Evolutionary conservation across 441 rosid genomes (phyloP).

Genomic region (Syzygium syzygioides): DNA sequence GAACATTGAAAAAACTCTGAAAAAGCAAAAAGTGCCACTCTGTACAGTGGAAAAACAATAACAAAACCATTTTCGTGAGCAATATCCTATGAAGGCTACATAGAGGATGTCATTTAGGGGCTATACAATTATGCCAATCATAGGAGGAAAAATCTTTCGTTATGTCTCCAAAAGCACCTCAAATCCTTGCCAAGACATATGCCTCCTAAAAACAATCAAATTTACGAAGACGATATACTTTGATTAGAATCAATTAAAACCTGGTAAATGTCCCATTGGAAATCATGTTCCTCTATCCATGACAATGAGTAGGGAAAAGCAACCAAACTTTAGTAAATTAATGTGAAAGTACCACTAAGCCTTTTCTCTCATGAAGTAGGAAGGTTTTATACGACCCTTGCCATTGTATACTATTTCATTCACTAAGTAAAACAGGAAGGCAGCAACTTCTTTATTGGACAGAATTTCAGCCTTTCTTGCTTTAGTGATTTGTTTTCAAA

Average conservation of each 20-base stretch:
- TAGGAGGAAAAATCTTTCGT: background rate
- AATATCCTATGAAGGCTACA: background rate
- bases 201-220: background rate
- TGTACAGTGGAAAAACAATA: background rate
- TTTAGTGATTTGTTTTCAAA: background rate
- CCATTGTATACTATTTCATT: background rate
- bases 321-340: background rate
- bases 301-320: background rate
- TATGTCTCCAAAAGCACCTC: background rate
- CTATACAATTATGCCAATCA: background rate
- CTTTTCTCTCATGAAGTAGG: background rate
- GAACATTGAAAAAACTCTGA: background rate
- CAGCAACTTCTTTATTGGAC: background rate
- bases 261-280: background rate
- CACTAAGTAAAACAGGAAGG: background rate
- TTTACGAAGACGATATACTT: background rate
- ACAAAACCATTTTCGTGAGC: background rate
- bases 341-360: background rate
- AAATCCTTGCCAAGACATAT: background rate
- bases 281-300: background rate
- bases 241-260: background rate
- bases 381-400: background rate
- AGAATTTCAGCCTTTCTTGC: background rate
- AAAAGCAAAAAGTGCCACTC: background rate
- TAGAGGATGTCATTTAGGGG: background rate